Percentiles rank a stretch among this genome's conserved stretches.
Conservation (phyloP, 2,329 filamentous ascomycete species). For the Fusarium nygamai region DNA sequence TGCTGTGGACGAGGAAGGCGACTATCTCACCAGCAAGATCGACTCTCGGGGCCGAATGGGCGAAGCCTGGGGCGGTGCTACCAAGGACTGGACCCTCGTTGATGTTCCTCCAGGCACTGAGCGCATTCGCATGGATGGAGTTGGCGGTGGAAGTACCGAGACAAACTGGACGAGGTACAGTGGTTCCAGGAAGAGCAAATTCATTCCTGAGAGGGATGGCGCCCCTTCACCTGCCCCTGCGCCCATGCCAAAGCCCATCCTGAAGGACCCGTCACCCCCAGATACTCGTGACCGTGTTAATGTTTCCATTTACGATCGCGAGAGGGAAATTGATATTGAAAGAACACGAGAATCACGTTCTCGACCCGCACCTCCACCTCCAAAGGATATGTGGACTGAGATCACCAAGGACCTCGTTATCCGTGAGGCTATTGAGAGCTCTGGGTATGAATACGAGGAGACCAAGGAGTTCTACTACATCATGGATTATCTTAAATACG, state of each 20-base stretch:
- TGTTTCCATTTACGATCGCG: constrained; percentile 58
- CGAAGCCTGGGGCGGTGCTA: constrained; percentile 78
- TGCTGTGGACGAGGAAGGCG: constrained; percentile 67
- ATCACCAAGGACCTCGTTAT: constrained; percentile 93
- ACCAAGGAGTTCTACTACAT: constrained; percentile 91
- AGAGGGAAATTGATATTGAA: constrained; percentile 63
- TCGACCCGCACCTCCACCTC: constrained; percentile 51
- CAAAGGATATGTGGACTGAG: constrained; percentile 89
- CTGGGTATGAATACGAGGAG: constrained; percentile 91
- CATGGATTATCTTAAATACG: constrained; percentile 87
- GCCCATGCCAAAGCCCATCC: constrained; percentile 32
- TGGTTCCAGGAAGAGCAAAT: constrained; percentile 78
- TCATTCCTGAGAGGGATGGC: constrained; percentile 73
- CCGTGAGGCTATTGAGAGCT: constrained; percentile 84
- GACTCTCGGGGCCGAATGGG: constrained; percentile 72
- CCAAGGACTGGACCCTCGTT: constrained; percentile 81
- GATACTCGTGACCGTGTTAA: constrained; percentile 53
- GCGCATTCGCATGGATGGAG: constrained; percentile 82
- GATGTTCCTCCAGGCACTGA: constrained; percentile 87
- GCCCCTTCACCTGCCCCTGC: constrained; percentile 41
- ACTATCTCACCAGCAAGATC: constrained; percentile 67
- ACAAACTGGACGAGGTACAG: constrained; percentile 83
- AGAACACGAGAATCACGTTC: constrained; percentile 62
- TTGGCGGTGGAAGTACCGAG: constrained; percentile 78
- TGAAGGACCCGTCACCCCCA: constrained; percentile 44